Evolutionary conservation across 2,329 filamentous ascomycete genomes (phyloP).

Genomic region (Fusarium abutilonis): DNA sequence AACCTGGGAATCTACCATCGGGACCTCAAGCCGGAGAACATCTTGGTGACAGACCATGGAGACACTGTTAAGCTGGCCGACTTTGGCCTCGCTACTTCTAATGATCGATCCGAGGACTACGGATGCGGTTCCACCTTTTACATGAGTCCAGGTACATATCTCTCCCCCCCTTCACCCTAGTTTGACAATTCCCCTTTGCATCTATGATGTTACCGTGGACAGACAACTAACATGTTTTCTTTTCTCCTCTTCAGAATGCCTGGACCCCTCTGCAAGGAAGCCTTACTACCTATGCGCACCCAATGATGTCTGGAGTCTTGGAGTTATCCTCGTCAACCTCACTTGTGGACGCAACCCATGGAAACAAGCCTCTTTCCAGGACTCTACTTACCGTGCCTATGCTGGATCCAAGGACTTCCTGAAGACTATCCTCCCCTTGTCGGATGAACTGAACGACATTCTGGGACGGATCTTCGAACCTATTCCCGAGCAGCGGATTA

Average conservation of each 20-base stretch:
- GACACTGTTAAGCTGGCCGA: conserved; percentile 95
- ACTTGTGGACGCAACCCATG: conserved; percentile 98
- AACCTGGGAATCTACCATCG: conserved; percentile 93
- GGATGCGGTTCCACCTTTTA: conserved; percentile 99
- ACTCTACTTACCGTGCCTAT: conserved; percentile 94
- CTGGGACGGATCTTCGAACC: conserved; percentile 87
- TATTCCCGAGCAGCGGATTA: conserved; percentile 84
- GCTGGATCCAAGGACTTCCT: conserved; percentile 86
- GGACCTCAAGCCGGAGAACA: conserved; percentile 98
- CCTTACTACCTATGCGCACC: conserved; percentile 88
- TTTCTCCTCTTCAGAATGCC: conserved; percentile 75
- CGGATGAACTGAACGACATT: conserved; percentile 88
- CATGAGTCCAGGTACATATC: conserved; percentile 92
- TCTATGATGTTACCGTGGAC: conserved; percentile 16
- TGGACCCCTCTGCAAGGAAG: conserved; percentile 77
- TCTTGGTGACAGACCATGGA: conserved; percentile 88
- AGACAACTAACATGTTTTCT: conserved; percentile 44
- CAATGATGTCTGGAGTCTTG: conserved; percentile 98
- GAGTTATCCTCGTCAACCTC: conserved; percentile 96
- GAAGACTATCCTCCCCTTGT: conserved; percentile 90
- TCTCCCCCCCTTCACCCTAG: conserved; percentile 16
- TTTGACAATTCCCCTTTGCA: conserved; percentile 18
- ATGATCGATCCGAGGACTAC: conserved; percentile 88
- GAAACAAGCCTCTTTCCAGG: conserved; percentile 94
- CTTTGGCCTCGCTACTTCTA: conserved; percentile 92